Evolutionary conservation across 1,284 basidiomycete genomes (phyloP), one percentile per base, ranked within the genome.

Genomic region (Tylopilus sp.): DNA sequence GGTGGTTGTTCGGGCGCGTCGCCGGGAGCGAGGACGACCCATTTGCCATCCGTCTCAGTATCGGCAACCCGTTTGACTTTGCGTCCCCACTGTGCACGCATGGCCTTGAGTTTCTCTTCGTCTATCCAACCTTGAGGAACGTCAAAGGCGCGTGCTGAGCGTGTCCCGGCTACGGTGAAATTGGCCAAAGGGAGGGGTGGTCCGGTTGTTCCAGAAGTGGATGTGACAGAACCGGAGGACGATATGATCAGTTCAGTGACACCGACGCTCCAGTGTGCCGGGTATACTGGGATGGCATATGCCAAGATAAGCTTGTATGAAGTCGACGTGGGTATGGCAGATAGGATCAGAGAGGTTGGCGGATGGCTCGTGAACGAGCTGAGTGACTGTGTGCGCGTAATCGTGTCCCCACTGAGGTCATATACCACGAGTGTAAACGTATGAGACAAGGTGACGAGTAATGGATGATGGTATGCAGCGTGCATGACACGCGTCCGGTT

Each of bases 21-120:
- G 2, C 76, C 82, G 7, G 87, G 82, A 9, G 85, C 88, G 42
- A 92, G 76, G 10, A 91, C 84, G 43, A 92, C 82, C 85, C 88
- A 92, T 72, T 88, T 90, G 9, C 89, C 89, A 61, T 91, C 89
- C 9, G 88, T 89, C 62, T 88, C 83, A 15, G 80, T 84, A 57
- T 83, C 85, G 20, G 83, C 80, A 29, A 91, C 83, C 15, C 76
- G 73, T 35, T 74, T 71, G 14, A 91, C 79, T 66, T 88, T 90
- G 54, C 88, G 84, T 24, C 77, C 76, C 85, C 88, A 90, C 60
- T 90, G 89, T 57, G 85, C 84, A 35, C 80, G 81, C 73, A 88
- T 81, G 17, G 67, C 61, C n/a, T 74, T 75, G 35, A 88, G 70
- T 67, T 85, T 83, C 43, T 74, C 66, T 46, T 83, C 82, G 66